Evolutionary conservation across 1,139 yeast species (phyloP).

Genomic region (Fermentozyma sake): DNA sequence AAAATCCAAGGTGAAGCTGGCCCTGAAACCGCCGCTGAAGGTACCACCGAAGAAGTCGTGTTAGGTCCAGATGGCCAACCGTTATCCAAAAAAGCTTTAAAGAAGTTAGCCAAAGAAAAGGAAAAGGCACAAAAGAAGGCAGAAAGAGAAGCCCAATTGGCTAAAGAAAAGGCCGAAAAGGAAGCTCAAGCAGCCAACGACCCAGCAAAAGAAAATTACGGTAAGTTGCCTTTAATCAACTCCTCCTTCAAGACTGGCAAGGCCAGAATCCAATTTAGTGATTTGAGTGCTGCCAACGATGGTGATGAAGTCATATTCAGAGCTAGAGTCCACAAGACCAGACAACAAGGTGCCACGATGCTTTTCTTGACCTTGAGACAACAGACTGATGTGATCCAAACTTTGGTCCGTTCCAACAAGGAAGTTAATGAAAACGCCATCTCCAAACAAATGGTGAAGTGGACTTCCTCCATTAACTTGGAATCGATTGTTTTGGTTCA

Average conservation of each 20-base stretch:
- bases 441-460: constrained; percentile 94
- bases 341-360: constrained; percentile 96
- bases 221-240: constrained; percentile 84
- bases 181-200: constrained; percentile 79
- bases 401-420: constrained; percentile 63
- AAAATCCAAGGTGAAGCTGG: constrained; percentile 20
- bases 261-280: constrained; percentile 52
- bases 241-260: constrained; percentile 61
- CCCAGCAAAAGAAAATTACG: constrained; percentile 84
- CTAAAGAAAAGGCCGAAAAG: constrained; percentile 80
- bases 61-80: constrained; percentile 89
- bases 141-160: constrained; percentile 85
- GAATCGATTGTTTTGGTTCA: constrained; percentile 91
- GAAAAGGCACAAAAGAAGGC: constrained; percentile 93
- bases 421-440: constrained; percentile 56
- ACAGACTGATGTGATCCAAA: constrained; percentile 79
- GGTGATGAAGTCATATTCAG: constrained; percentile 81
- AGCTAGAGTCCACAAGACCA: constrained; percentile 89
- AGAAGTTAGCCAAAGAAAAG: constrained; percentile 88
- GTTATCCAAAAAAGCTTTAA: constrained; percentile 88
- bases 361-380: constrained; percentile 89
- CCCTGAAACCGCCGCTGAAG: constrained; percentile 14
- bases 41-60: constrained; percentile 26
- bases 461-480: constrained; percentile 81
- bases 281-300: constrained; percentile 60